Percentiles rank a stretch among this genome's conserved stretches.
Conservation (phyloP, 129 eudicot species). For the Escallonia herrerae region DNA sequence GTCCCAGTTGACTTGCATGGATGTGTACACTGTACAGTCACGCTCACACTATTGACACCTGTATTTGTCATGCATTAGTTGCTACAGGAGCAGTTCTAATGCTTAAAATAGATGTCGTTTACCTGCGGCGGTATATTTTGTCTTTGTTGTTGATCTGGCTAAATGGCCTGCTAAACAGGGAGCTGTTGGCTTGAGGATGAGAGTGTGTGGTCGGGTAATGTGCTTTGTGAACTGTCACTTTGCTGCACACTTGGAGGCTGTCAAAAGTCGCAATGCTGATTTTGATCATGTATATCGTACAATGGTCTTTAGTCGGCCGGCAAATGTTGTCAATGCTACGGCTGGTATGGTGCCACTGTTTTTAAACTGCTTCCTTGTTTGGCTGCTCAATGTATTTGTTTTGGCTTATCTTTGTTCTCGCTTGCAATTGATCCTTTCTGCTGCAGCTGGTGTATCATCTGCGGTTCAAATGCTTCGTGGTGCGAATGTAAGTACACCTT, state of each 20-base stretch:
- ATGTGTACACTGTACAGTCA: too few relatives aligned
- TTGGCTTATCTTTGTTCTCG: slow-evolving; percentile 44
- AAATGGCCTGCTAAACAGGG: slow-evolving; percentile 48
- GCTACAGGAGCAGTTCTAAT: too few relatives aligned
- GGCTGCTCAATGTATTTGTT: slow-evolving; percentile 46
- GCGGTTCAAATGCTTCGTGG: slow-evolving; percentile 53
- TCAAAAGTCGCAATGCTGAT: slow-evolving; percentile 85
- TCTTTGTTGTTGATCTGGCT: slow-evolving; percentile 2
- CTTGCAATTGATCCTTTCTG: slow-evolving; percentile 43
- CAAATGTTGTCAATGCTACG: slow-evolving; percentile 48
- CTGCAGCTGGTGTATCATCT: slow-evolving; percentile 79
- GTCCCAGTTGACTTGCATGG: too few relatives aligned
- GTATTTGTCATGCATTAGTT: background rate
- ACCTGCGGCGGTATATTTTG: too few relatives aligned
- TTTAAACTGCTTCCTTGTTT: slow-evolving; percentile 45
- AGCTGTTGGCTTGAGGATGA: slow-evolving; percentile 95
- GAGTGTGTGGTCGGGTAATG: slow-evolving; percentile 64
- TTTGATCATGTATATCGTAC: slow-evolving; percentile 93
- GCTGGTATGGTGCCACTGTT: slow-evolving; percentile 60
- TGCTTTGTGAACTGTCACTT: slow-evolving; percentile 98
- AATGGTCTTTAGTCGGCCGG: slow-evolving; percentile 68
- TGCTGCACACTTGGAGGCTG: slow-evolving; percentile 94
- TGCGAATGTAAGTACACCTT: slow-evolving; percentile 57
- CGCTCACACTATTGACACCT: too few relatives aligned
- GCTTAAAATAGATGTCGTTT: too few relatives aligned